Conservation (phyloP, 257 asterid genomes). For the Catharanthus roseus region DNA sequence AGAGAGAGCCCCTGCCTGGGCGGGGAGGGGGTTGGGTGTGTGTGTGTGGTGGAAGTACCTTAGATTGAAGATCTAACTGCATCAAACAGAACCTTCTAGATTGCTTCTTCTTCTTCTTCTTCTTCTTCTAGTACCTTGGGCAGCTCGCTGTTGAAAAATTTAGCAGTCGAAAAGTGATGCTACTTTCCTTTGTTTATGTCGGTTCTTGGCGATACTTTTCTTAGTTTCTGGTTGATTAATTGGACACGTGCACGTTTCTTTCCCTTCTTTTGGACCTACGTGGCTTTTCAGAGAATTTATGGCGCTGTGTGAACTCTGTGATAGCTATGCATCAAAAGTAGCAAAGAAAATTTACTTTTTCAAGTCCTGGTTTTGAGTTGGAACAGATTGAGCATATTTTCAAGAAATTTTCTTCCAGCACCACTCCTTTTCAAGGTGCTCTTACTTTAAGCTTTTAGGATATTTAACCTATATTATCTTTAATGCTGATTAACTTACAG, state of each 20-base stretch:
- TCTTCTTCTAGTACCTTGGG: neutral
- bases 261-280: neutral
- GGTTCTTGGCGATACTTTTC: neutral
- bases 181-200: neutral
- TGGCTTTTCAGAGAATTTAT: neutral
- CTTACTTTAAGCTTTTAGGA: neutral
- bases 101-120: conserved; percentile 2
- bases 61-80: neutral
- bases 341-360: neutral
- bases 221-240: neutral
- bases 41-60: no score
- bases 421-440: neutral
- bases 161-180: neutral
- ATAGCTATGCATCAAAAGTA: neutral
- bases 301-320: neutral
- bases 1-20: no score
- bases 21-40: no score
- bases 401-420: neutral
- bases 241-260: neutral
- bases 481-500: conserved; percentile 39
- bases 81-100: neutral
- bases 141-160: neutral
- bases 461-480: neutral
- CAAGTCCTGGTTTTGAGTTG: neutral
- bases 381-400: neutral